These are phyloP conservation scores for Ceratocystis variospora DNA, from an alignment of 2,329 filamentous ascomycete genomes.

Conservation along the genomic window DNA sequence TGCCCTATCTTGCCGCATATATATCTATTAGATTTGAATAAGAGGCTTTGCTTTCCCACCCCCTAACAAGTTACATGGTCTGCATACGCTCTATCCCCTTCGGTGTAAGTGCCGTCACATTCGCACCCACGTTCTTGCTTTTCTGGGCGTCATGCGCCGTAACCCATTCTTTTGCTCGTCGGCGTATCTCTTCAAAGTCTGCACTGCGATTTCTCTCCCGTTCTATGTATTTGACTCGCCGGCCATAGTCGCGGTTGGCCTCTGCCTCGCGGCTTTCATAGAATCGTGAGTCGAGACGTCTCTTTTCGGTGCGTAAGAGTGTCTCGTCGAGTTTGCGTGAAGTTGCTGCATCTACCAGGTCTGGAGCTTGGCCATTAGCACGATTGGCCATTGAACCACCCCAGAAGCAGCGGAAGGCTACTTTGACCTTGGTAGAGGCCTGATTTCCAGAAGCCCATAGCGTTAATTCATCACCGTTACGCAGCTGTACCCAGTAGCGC, in stretches of 20 bases:
- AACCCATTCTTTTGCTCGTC: slow-evolving; percentile 33
- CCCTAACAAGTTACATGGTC: slow-evolving; percentile 8
- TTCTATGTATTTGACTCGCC: slow-evolving; percentile 31
- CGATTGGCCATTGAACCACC: slow-evolving; percentile 35
- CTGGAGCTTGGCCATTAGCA: slow-evolving; percentile 22
- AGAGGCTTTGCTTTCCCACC: background rate
- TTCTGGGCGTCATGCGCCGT: slow-evolving; percentile 16
- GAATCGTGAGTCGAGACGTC: slow-evolving; percentile 30
- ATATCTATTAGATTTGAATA: too few relatives aligned
- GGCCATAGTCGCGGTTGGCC: slow-evolving; percentile 33
- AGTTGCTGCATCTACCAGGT: slow-evolving; percentile 23
- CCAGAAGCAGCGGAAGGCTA: slow-evolving; percentile 43
- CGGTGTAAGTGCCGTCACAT: background rate
- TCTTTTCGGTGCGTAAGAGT: slow-evolving; percentile 34
- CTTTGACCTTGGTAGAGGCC: slow-evolving; percentile 31
- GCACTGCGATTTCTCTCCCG: slow-evolving; percentile 37
- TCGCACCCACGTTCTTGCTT: background rate
- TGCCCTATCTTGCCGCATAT: too few relatives aligned
- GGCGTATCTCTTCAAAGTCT: slow-evolving; percentile 36
- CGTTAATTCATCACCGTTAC: slow-evolving; percentile 63
- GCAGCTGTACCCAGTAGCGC: slow-evolving; percentile 51
- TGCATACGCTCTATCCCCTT: slow-evolving; percentile 13
- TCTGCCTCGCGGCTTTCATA: slow-evolving; percentile 31
- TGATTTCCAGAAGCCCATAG: slow-evolving; percentile 46
- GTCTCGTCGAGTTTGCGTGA: slow-evolving; percentile 37